Evolutionary conservation across 148 eudicot genomes (phyloP), one percentile per base, ranked within the genome.

Genomic region (Vaccinium myrtillus): DNA sequence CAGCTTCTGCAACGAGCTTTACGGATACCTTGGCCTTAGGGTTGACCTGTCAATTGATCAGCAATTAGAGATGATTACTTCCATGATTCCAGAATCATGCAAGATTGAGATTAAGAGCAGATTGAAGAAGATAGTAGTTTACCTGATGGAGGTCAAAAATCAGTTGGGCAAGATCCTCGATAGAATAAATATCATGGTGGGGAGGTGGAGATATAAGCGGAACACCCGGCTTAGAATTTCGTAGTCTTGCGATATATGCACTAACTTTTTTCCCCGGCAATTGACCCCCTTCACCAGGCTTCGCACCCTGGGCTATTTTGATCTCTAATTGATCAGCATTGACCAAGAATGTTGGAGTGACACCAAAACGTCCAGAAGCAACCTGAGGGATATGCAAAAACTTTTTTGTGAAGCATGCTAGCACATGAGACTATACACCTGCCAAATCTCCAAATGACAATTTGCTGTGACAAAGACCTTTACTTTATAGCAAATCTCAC

Each of bases 241-340:
- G 91, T 82, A 97, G 87, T 89, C 99, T 93, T 80, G 99, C 99
- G 91, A 97, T 97, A 90, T 97, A 97, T 30, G 99, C 99, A 81
- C 99, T 97, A 80, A 97, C 99, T 97, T 97, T 97, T 84, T 95
- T 92, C 83, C 99, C 99, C n/a, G 99, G 99, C 84, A 97, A 87
- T 87, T 97, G 99, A 2, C 99, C 99, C 39, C 99, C 99, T 93
- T 97, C 99, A 87, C 99, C 99, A 86, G 99, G 99, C 91, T 97
- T 97, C 86, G 99, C 99, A 89, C 99, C 99, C 89, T 97, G 99
- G 19, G 99, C 98, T 87, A 97, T 91, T 89, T 97, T 97, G 80
- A 97, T 97, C 91, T 97, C 99, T 83, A 97, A 85, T 86, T 97
- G 99, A 84, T 93, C 98, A n/a, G 98, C 99, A 88, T 97, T 97